Conservation (phyloP, 768 basidiomycete species). For the Trametes cubensis region DNA sequence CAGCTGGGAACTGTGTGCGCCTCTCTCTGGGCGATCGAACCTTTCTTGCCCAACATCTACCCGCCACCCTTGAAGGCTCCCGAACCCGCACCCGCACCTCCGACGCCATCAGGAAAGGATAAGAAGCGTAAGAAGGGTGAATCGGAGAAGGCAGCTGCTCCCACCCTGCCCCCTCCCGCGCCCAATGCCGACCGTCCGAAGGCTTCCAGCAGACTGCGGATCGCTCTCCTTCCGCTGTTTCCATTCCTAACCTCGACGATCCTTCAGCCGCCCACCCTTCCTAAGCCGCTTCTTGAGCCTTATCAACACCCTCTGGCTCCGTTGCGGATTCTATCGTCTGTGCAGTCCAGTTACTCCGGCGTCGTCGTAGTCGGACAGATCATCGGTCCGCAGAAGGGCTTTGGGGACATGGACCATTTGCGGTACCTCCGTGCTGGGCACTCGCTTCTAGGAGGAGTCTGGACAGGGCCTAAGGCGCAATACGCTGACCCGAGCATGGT, state of each 20-base stretch:
- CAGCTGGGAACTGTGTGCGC: conserved; percentile 21
- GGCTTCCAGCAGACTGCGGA: conserved; percentile 2
- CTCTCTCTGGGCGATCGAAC: conserved; percentile 22
- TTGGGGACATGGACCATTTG: conserved; percentile 36
- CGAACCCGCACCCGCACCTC: neutral
- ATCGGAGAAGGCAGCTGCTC: conserved; percentile 6
- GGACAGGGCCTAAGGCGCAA: conserved; percentile 53
- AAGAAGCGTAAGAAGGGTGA: conserved; percentile 14
- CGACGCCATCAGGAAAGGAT: conserved; percentile 8
- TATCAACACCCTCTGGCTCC: conserved; percentile 56
- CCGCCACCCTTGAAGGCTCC: neutral
- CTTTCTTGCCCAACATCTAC: conserved; percentile 17
- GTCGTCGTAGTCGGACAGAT: conserved; percentile 81
- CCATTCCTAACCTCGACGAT: conserved; percentile 41
- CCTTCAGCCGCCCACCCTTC: conserved; percentile 61
- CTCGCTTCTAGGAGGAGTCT: conserved; percentile 67
- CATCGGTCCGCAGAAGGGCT: conserved; percentile 36
- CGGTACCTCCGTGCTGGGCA: conserved; percentile 57
- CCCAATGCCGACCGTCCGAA: neutral
- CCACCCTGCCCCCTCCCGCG: neutral
- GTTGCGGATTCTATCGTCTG: conserved; percentile 67
- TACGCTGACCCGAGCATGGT: conserved; percentile 36
- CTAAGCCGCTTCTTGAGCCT: conserved; percentile 51
- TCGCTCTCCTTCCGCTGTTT: conserved; percentile 28
- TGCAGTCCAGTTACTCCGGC: conserved; percentile 70